Base-by-base conservation (phyloP, 768 basidiomycete species). In the Antrodiella citrinella region DNA sequence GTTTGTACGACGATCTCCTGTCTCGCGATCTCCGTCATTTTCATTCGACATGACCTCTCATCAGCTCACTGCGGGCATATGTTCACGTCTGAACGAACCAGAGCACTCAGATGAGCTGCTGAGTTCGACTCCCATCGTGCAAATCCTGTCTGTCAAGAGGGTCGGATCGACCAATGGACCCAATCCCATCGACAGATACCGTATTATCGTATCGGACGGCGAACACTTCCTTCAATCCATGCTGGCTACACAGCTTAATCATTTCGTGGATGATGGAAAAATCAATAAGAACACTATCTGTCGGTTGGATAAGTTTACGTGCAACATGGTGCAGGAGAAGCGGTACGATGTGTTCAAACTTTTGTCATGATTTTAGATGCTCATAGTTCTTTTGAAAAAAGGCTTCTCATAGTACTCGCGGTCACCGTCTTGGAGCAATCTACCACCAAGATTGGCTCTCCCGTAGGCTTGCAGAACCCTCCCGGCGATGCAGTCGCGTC, bases 171-270 rank as follows among this genome's bases (percentile, higher is more conserved):
- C 59, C 41, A 61, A 65, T 44, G 62, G 64, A 7, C 56, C 62
- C n/a, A 61, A 52, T 58, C 51, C 39, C 10, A 55, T 73, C 42
- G 84, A 86, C 60, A 72, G 85, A 51, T 82, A 78, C 66, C 77
- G 91, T 53, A 75, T 95, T 52, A 90, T 97, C 66, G 71, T 97
- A 38, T 95, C 92, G 0, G 95, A 98, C 67, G 93, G 95, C 38
- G 72, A 74, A 18, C 69, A 87, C 56, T 96, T 88, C 64, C 73
- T 87, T 44, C 96, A 97, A 65, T 84, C 88, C 21, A 97, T 99
- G 96, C 74, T 98, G 26, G 90, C 93, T 3, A 97, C 94, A 0
- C 87, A 91, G 60, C 76, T 93, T 42, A 97, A 97, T 59, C 54
- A 71, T 4, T 68, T 91, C 55, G 82, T 94, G 12, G 75, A 83